Base-by-base conservation (phyloP, 2,329 filamentous ascomycete species). In the Fusarium nodosum region DNA sequence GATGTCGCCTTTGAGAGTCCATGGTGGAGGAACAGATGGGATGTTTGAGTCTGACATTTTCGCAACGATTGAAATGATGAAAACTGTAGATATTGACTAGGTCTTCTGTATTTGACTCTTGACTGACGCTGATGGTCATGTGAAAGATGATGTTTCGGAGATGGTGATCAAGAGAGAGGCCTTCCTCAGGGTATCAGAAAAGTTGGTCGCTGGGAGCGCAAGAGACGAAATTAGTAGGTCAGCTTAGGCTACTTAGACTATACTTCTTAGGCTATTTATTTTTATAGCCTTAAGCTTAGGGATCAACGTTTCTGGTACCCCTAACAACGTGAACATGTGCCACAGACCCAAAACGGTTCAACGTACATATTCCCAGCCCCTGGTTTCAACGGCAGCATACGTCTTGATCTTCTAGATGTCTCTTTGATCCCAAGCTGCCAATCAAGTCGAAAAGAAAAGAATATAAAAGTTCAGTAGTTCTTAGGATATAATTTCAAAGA, bases 1-100 rank as follows among this genome's bases (percentile, higher is more conserved):
- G 48, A 82, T 74, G 16, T 82, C 81, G 36, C 79, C 81, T 58
- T 80, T 82, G 51, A 83, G 79, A 13, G 77, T 79, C 84, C 84
- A 86, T 1, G 83, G 82, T 1, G 81, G 66, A 28, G 74, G 69
- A 20, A 74, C 64, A 3, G 53, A 57, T 7, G 69, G 41, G 64
- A 78, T 77, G 7, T 48, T 24, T n/a, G 54, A 60, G 4, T 48
- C 36, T 15, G 46, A 12, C 60, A 65, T 65, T 42, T 57, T 7
- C 2, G 75, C 75, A 6, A 85, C 77, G 20, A 31, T 22, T 16
- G 7, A 22, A 42, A n/a, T 31, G 26, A 31, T 24, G n/a, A n/a
- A 22, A 38, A 30, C 11, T 8, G 24, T 4, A 28, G 16, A 33
- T 33, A 5, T 11, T 5, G 8, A 33, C n/a, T 3, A 20, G 0